Base-by-base conservation (phyloP, 441 rosid genomes). In the Melastoma candidum region DNA sequence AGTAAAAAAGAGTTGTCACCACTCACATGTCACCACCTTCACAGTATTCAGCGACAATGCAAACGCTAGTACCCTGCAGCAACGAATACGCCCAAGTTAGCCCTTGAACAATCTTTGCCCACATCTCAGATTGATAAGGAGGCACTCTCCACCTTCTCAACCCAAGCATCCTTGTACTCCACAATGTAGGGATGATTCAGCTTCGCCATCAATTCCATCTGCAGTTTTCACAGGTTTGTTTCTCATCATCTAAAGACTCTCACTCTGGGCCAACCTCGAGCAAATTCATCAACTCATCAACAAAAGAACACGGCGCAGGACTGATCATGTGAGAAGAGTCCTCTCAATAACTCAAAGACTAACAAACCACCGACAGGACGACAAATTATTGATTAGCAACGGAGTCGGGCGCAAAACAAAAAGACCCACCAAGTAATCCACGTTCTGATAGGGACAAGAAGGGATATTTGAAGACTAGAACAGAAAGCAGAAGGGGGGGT, bases 21-120 rank as follows among this genome's bases (percentile, higher is more conserved):
- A 80, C 98, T 85, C 74, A 92, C 98, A 87, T 79, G 77, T 87
- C 87, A 55, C 94, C 94, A 64, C 95, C 94, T 77, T 85, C 95
- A 60, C 86, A 84, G 66, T 84, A 81, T 56, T 71, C 63, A 47
- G 92, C 81, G 50, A 93, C 78, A 58, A 88, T 81, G 76, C 84
- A 85, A 49, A 87, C 77, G 48, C 62, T 74, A 71, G 69, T 72
- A 44, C 83, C 95, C 97, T 92, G 65, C 17, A 54, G 46, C 51
- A 55, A 22, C 46, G 48, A 14, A 17, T 3, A 45, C 5, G 9
- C 25, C 14, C 27, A n/a, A 13, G 9, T 49, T 24, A 41, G 22
- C 24, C 41, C 6, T 32, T 4, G 41, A 32, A 32, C 41, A 32
- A 17, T 17, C 41, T 32, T 32, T 4, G 8, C 41, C 41, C 39